Evolutionary conservation across 2,329 filamentous ascomycete species (phyloP).

Genomic region (Verruconis gallopava): DNA sequence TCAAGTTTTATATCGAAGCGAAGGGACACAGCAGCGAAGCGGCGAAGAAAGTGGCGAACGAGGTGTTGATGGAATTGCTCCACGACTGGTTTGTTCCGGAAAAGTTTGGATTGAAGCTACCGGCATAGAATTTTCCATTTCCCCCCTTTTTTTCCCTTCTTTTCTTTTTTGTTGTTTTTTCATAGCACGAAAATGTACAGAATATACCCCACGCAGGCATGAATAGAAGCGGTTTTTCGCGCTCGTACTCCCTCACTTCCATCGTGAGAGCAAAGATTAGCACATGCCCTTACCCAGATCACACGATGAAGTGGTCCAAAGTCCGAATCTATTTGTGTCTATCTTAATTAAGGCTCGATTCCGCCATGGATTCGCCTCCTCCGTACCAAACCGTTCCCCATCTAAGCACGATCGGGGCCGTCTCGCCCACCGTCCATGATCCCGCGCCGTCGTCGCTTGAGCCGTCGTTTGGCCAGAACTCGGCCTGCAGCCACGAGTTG

Average conservation of each 20-base stretch:
- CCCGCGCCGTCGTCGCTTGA: slow-evolving; percentile 37
- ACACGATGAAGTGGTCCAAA: no score
- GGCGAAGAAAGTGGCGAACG: slow-evolving; percentile 32
- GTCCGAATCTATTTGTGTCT: no score
- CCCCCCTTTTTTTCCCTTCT: no score
- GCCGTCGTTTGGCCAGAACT: slow-evolving; percentile 51
- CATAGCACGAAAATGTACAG: no score
- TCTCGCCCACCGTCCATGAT: slow-evolving; percentile 81
- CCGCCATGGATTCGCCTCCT: slow-evolving; percentile 55
- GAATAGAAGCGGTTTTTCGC: no score
- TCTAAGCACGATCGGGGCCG: slow-evolving; percentile 64
- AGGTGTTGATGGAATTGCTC: slow-evolving; percentile 33
- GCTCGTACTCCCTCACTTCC: no score
- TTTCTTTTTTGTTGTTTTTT: no score
- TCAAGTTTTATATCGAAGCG: slow-evolving; percentile 46
- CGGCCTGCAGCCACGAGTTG: slow-evolving; percentile 58
- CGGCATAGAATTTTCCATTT: slow-evolving; percentile 3
- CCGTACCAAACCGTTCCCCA: slow-evolving; percentile 76
- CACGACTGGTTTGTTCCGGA: slow-evolving; percentile 35
- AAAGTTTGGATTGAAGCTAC: slow-evolving; percentile 14
- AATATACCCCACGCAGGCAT: no score
- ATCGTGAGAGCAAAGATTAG: no score
- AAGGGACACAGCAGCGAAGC: slow-evolving; percentile 27
- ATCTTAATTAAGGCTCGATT: no score
- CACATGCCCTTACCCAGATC: no score